Base-by-base conservation (phyloP, 1,284 basidiomycete genomes). In the Phaffia rhodozyma region DNA sequence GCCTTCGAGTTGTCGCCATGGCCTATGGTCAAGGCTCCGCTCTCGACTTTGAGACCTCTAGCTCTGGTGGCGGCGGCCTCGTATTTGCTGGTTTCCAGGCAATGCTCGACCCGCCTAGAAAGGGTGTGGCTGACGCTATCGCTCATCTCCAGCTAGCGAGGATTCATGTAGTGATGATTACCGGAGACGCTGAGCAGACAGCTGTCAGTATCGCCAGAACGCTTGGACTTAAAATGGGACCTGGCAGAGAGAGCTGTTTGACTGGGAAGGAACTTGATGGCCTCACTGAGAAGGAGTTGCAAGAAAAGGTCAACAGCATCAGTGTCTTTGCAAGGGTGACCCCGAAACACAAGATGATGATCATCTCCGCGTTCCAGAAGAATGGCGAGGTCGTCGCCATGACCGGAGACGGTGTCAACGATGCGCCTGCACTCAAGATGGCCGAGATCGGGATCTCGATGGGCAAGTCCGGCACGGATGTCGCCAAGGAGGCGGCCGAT, bases 331-430 rank as follows among this genome's bases (percentile, higher is more conserved):
- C 94, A 58, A 79, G 93, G 69, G 96, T 92, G 71, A 96, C 92
- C 55, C 93, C 93, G 62, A 82, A 88, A 72, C 94, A 97, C 76
- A 97, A 97, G 79, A 94, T 97, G 91, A 84, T 86, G 56, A 97
- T 97, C 72, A 86, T 97, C 48, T 85, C 89, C 73, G 93, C 92
- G 29, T 91, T 90, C 75, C 92, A 97, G 78, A 77, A 85, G 67
- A 80, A 87, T 57, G 92, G 93, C 0, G 85, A 83, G 3, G 85
- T 97, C 1, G 93, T 97, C 0, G 94, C 91, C 16, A 97, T 97
- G 94, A 97, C 93, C 1, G 93, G 93, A 23, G 93, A 97, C 74
- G 93, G 93, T 72, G 94, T 98, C 16, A 97, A 98, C 73, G 94
- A 98, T 71, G 91, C 94, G 0, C 93, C 93, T 5, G 93, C 93